phyloP scores from a whole-genome alignment of 1,139 yeast species.

The Kurtzmaniella quercitrusa region DNA sequence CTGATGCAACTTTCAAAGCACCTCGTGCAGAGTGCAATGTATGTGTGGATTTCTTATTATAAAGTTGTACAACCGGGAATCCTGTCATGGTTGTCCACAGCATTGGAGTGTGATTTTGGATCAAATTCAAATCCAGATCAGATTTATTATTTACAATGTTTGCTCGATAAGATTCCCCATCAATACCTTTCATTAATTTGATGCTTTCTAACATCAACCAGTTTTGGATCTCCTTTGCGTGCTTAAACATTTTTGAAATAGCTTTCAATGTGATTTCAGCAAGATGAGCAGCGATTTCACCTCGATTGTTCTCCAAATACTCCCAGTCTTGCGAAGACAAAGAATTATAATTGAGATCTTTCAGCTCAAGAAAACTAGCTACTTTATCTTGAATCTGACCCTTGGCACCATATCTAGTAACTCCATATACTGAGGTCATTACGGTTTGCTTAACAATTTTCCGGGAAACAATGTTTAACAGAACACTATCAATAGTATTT shows the following conservation, averaged over 20 bases:
- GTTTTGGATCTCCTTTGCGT: slow-evolving; percentile 32
- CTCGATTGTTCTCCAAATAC: slow-evolving; percentile 3
- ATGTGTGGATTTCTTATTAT: slow-evolving; percentile 21
- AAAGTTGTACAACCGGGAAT: slow-evolving; percentile 40
- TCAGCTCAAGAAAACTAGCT: neutral
- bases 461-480: slow-evolving; percentile 20
- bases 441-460: slow-evolving; percentile 42
- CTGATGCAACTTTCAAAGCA: slow-evolving; percentile 16
- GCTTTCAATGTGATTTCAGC: slow-evolving; percentile 28
- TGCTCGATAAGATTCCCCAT: slow-evolving; percentile 14
- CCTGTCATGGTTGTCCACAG: slow-evolving; percentile 44
- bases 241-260: slow-evolving; percentile 30
- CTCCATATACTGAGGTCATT: slow-evolving; percentile 49
- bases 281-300: slow-evolving; percentile 19
- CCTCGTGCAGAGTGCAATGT: slow-evolving; percentile 17
- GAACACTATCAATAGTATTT: neutral
- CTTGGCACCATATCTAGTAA: slow-evolving; percentile 35
- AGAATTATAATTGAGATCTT: slow-evolving; percentile 9
- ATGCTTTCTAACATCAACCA: slow-evolving; percentile 34
- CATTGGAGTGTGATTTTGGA: slow-evolving; percentile 26
- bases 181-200: slow-evolving; percentile 28
- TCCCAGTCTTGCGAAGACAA: slow-evolving; percentile 13
- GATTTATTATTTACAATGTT: slow-evolving; percentile 5
- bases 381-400: slow-evolving; percentile 28
- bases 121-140: slow-evolving; percentile 16